A percentile compares a stretch with the other conserved stretches of the same genome.
phyloP scores from a whole-genome alignment of 768 basidiomycete species.

The Galerina marginata region DNA sequence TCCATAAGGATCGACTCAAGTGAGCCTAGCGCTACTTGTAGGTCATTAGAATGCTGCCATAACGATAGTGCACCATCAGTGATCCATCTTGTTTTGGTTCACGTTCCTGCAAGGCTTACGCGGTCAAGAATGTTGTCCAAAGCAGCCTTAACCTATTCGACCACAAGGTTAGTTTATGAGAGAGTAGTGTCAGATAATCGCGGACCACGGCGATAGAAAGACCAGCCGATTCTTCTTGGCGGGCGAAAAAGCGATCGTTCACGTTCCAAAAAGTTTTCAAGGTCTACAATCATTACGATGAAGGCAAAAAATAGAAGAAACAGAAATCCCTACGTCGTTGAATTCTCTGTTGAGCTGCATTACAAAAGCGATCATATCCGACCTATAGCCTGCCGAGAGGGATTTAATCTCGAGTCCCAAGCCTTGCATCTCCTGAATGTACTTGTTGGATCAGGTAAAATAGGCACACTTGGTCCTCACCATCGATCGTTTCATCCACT shows the following conservation, averaged over 20 bases:
- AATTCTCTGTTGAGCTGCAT: slow-evolving; percentile 5
- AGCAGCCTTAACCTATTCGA: slow-evolving; percentile 11
- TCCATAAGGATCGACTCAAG: slow-evolving; percentile 4
- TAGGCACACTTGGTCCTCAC: not conserved
- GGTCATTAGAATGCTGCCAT: slow-evolving; percentile 17
- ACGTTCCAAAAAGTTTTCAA: slow-evolving; percentile 7
- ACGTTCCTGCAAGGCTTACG: not conserved
- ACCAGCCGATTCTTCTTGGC: not conserved
- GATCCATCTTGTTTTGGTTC: not conserved
- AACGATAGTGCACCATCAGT: not conserved
- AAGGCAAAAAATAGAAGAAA: not conserved
- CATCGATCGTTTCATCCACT: slow-evolving; percentile 11
- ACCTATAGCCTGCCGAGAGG: not conserved
- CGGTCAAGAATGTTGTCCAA: slow-evolving; percentile 3
- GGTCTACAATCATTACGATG: slow-evolving; percentile 1
- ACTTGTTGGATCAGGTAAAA: not conserved
- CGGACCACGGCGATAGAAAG: slow-evolving; percentile 1
- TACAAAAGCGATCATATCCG: slow-evolving; percentile 1
- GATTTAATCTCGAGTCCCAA: slow-evolving; percentile 6
- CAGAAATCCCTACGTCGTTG: slow-evolving; percentile 2
- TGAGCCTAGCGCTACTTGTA: slow-evolving; percentile 8
- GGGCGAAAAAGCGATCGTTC: not conserved
- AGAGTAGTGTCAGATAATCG: not conserved
- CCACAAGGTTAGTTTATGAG: not conserved
- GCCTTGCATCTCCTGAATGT: slow-evolving; percentile 6